phyloP scores from a whole-genome alignment of 345 rosid species.

The Pistacia atlantica region DNA sequence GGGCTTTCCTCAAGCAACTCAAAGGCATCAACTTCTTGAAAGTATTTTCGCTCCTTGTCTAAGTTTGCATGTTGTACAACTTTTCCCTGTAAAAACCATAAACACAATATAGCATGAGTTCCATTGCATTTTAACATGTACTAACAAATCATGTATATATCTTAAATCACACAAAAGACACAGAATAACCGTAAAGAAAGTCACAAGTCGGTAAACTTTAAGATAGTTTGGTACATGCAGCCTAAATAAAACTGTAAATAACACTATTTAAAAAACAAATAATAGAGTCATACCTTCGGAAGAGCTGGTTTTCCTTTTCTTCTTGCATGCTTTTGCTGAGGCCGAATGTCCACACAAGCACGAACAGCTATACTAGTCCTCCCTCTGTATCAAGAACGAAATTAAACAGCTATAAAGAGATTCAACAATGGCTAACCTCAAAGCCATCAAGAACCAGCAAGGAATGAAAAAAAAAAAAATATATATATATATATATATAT shows the following conservation, averaged over 20 bases:
- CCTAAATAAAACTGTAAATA: background rate
- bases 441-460: background rate
- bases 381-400: conserved; percentile 58
- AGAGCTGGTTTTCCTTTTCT: conserved; percentile 68
- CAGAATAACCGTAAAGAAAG: background rate
- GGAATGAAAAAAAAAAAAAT: background rate
- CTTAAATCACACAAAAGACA: background rate
- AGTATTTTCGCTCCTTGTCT: conserved; percentile 73
- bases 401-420: conserved; percentile 10
- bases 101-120: background rate
- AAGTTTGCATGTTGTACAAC: conserved; percentile 51
- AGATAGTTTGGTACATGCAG: background rate
- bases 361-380: conserved; percentile 81
- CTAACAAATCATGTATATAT: background rate
- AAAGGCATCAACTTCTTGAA: conserved; percentile 87
- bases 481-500: no score
- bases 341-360: conserved; percentile 49
- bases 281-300: conserved; percentile 51
- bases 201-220: background rate
- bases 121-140: background rate
- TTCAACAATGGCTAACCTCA: background rate
- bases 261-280: background rate
- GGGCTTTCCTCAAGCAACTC: conserved; percentile 97
- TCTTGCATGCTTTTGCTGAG: conserved; percentile 52
- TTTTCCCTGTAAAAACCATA: conserved; percentile 49